Conservation (phyloP, 2,329 filamentous ascomycete species). For the Xylaria sp. region DNA sequence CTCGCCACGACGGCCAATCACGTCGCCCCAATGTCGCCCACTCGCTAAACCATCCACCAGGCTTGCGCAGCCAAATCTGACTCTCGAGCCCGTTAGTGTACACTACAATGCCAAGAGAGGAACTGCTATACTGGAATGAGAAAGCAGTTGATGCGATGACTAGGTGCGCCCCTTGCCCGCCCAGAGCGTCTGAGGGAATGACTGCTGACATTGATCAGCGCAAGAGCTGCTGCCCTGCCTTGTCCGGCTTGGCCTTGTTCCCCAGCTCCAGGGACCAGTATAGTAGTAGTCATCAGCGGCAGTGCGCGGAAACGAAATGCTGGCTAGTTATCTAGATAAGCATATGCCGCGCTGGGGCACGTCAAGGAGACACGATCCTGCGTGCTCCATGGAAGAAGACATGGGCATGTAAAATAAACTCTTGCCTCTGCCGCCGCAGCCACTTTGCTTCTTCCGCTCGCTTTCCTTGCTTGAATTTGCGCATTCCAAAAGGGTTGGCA, state of each 20-base stretch:
- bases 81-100: slow-evolving; percentile 6
- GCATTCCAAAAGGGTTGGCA: slow-evolving; percentile 6
- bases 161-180: slow-evolving; percentile 21
- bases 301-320: slow-evolving; percentile 29
- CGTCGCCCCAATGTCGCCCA: slow-evolving; percentile 4
- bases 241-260: slow-evolving; percentile 17
- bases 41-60: not conserved
- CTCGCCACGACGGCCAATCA: slow-evolving; percentile 25
- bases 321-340: slow-evolving; percentile 6
- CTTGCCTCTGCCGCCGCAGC: slow-evolving; percentile 24
- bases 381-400: slow-evolving; percentile 11
- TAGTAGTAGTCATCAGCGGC: slow-evolving; percentile 24
- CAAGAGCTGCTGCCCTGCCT: slow-evolving; percentile 9
- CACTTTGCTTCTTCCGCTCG: slow-evolving; percentile 24
- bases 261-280: slow-evolving; percentile 10
- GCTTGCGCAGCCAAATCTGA: slow-evolving; percentile 12
- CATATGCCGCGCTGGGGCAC: slow-evolving; percentile 25
- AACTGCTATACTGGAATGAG: slow-evolving; percentile 23
- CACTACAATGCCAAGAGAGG: slow-evolving; percentile 11
- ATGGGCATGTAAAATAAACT: slow-evolving; percentile 33
- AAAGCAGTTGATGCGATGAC: slow-evolving; percentile 22
- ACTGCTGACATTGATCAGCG: slow-evolving; percentile 25
- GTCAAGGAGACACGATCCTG: slow-evolving; percentile 26
- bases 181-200: slow-evolving; percentile 6
- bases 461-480: slow-evolving; percentile 22